These are phyloP conservation scores for Massarina eburnea DNA, from an alignment of 2,329 filamentous ascomycete genomes.

Conservation along the genomic window DNA sequence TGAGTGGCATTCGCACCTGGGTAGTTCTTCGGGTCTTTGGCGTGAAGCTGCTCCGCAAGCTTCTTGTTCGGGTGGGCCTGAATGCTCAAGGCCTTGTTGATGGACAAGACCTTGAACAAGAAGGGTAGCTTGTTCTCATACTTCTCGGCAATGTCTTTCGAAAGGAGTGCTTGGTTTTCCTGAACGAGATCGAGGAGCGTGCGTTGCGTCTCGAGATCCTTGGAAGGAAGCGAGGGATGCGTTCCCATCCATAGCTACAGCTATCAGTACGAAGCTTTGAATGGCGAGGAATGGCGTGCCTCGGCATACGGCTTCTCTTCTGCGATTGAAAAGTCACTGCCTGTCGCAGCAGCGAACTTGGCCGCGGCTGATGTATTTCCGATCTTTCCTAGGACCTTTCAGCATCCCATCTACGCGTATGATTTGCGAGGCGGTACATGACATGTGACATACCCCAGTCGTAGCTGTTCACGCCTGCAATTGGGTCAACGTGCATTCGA, in stretches of 20 bases:
- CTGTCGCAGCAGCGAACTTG: conserved; percentile 83
- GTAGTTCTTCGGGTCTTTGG: conserved; percentile 87
- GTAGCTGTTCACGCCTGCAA: conserved; percentile 91
- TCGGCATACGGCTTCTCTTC: conserved; percentile 92
- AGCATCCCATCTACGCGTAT: conserved; percentile 22
- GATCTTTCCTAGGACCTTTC: conserved; percentile 67
- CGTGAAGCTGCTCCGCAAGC: conserved; percentile 85
- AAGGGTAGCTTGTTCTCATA: conserved; percentile 88
- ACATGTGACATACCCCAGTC: conserved; percentile 73
- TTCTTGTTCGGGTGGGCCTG: conserved; percentile 97
- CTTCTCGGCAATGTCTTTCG: conserved; percentile 68
- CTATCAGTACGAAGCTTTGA: conserved; percentile 17
- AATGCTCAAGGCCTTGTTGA: conserved; percentile 93
- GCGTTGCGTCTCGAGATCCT: conserved; percentile 79
- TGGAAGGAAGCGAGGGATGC: conserved; percentile 92
- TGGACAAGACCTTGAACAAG: conserved; percentile 95
- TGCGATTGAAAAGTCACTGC: conserved; percentile 75
- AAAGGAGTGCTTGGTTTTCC: conserved; percentile 83
- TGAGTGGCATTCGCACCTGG: conserved; percentile 54
- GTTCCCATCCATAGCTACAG: conserved; percentile 96
- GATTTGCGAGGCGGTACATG: conserved; percentile 26
- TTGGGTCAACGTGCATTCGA: conserved; percentile 22
- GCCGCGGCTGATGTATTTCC: conserved; percentile 86
- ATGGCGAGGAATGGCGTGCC: conserved; percentile 51
- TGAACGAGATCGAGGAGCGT: conserved; percentile 84